These are phyloP conservation scores for Cudoniella acicularis DNA, from an alignment of 495 filamentous ascomycete species.

Conservation along the genomic window DNA sequence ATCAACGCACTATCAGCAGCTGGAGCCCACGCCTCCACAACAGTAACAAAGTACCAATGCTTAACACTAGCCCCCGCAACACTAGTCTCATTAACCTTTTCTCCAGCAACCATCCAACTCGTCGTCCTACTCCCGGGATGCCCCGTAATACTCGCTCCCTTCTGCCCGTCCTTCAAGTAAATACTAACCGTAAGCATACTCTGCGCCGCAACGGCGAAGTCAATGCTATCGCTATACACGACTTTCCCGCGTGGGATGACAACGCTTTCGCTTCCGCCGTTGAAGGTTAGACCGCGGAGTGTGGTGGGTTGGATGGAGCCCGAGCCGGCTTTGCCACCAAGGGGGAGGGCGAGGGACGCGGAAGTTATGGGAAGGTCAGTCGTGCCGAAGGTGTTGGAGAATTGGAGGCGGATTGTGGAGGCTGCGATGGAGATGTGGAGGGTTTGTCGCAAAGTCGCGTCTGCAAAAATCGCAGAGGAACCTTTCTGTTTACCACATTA, in stretches of 20 bases:
- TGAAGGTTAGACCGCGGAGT: conserved; percentile 53
- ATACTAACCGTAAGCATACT: conserved; percentile 54
- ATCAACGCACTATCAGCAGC: conserved; percentile 42
- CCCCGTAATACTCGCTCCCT: conserved; percentile 52
- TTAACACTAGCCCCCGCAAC: conserved; percentile 41
- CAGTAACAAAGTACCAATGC: conserved; percentile 57
- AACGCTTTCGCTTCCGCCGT: conserved; percentile 42
- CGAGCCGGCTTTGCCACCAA: conserved; percentile 43
- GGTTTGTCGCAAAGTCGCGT: conserved; percentile 65
- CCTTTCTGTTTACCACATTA: background rate
- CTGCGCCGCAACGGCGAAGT: conserved; percentile 44
- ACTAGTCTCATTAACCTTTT: conserved; percentile 43
- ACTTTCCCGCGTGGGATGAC: conserved; percentile 54
- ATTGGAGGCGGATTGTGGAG: conserved; percentile 54
- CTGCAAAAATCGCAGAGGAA: conserved; percentile 33
- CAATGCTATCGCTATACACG: conserved; percentile 58
- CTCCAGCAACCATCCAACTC: conserved; percentile 50
- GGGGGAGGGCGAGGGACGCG: conserved; percentile 52
- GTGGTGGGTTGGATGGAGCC: conserved; percentile 47
- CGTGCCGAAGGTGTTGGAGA: conserved; percentile 65
- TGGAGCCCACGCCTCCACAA: conserved; percentile 55
- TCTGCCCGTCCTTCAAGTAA: conserved; percentile 55
- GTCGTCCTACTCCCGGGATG: conserved; percentile 68
- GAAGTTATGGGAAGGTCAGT: conserved; percentile 57
- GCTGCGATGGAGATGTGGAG: conserved; percentile 53